Conservation (phyloP, 2,329 filamentous ascomycete species). For the Pseudocercospora cruenta region DNA sequence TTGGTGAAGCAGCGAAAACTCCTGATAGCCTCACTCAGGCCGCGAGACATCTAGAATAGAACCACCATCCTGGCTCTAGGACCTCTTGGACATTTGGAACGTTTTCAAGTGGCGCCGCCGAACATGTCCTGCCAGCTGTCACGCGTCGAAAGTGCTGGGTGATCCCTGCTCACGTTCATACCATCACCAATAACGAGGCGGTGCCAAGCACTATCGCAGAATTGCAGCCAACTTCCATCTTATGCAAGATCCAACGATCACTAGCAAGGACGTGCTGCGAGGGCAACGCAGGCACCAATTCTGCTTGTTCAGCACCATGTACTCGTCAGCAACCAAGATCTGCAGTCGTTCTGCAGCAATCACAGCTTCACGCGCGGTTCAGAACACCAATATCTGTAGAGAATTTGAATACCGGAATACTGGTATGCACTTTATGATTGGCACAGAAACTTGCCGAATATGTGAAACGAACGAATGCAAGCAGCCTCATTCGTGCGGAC, state of each 20-base stretch:
- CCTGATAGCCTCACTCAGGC: not conserved
- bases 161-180: not conserved
- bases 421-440: not conserved
- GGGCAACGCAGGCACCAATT: constrained; percentile 4
- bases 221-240: constrained; percentile 5
- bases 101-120: not conserved
- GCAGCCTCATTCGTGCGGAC: constrained; percentile 6
- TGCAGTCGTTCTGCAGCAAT: not conserved
- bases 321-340: not conserved
- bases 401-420: not conserved
- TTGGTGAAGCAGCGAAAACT: not conserved
- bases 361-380: not conserved
- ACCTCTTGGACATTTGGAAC: not conserved
- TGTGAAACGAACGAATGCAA: not conserved
- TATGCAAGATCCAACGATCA: not conserved
- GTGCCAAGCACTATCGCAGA: not conserved
- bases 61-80: not conserved
- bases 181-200: constrained; percentile 3
- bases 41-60: not conserved
- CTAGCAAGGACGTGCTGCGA: constrained; percentile 4
- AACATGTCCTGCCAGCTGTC: constrained; percentile 11
- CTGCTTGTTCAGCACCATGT: not conserved
- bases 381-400: too few species aligned
- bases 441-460: not conserved
- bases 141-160: not conserved